phyloP scores from a whole-genome alignment of 164 flowering plant species.

The Platanus orientalis region DNA sequence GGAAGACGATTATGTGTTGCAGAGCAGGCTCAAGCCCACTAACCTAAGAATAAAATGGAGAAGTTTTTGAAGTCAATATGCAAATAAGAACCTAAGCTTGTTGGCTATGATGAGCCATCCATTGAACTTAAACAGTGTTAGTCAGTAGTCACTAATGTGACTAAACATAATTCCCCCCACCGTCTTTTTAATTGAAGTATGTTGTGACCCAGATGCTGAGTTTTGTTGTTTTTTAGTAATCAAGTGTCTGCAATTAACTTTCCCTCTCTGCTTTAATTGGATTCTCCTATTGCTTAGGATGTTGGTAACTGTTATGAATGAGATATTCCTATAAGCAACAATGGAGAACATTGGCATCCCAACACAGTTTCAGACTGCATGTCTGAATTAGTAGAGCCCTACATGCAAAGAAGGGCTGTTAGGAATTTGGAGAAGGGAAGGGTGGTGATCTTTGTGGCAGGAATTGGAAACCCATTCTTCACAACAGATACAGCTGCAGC shows the following conservation, averaged over 20 bases:
- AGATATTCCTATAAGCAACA: conserved; percentile 96
- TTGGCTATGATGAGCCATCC: conserved; percentile 74
- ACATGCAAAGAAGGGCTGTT: conserved; percentile 85
- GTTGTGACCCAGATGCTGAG: too few relatives aligned
- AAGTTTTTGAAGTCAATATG: conserved; percentile 38
- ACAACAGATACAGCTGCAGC: conserved; percentile 99
- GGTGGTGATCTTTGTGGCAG: conserved; percentile 98
- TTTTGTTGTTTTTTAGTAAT: too few relatives aligned
- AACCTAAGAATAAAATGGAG: too few relatives aligned
- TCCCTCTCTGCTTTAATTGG: neutral
- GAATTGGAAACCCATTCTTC: conserved; percentile 99
- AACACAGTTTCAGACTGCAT: conserved; percentile 98
- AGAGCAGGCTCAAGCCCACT: too few relatives aligned
- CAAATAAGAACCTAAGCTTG: conserved; percentile 56
- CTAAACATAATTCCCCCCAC: too few relatives aligned
- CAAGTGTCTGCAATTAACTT: too few relatives aligned
- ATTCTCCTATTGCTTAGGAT: conserved; percentile 39
- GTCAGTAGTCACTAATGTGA: too few relatives aligned
- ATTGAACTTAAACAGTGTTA: neutral
- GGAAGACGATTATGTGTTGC: too few relatives aligned
- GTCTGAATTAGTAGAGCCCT: conserved; percentile 99
- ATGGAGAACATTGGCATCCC: conserved; percentile 99
- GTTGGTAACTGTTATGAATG: conserved; percentile 99
- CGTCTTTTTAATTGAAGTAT: too few relatives aligned
- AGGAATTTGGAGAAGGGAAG: conserved; percentile 98